A percentile compares a stretch with the other conserved stretches of the same genome.
phyloP scores from a whole-genome alignment of 108 stramenopile genomes.

The Skeletonema tropicum region DNA sequence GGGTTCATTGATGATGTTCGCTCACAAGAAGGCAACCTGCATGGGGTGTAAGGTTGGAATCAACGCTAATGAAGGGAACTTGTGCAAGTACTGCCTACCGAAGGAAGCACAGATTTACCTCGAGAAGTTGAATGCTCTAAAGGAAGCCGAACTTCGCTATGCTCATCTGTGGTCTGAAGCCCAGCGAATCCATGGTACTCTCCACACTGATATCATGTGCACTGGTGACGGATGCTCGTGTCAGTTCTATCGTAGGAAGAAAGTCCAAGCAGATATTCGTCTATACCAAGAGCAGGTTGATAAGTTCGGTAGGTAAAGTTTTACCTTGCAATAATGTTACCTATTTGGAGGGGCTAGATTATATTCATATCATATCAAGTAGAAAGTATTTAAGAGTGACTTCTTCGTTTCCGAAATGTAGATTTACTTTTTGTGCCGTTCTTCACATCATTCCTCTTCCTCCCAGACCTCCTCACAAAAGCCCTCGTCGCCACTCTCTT shows the following conservation, averaged over 20 bases:
- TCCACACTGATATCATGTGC: slow-evolving; percentile 98
- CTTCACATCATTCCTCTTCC: slow-evolving; percentile 12
- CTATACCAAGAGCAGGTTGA: slow-evolving; percentile 91
- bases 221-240: slow-evolving; percentile 97
- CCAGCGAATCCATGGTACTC: slow-evolving; percentile 97
- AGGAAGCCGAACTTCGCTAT: slow-evolving; percentile 87
- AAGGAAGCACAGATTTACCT: slow-evolving; percentile 93
- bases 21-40: slow-evolving; percentile 94
- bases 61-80: slow-evolving; percentile 77
- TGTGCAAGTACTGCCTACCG: slow-evolving; percentile 92
- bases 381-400: background rate
- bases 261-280: slow-evolving; percentile 95
- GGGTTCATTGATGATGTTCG: slow-evolving; percentile 98
- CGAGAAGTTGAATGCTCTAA: slow-evolving; percentile 82
- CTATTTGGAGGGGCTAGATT: background rate
- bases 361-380: background rate
- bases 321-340: background rate
- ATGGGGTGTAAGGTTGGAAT: slow-evolving; percentile 95
- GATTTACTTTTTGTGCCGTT: background rate
- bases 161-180: slow-evolving; percentile 92
- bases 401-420: background rate
- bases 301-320: slow-evolving; percentile 83
- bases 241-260: slow-evolving; percentile 98
- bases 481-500: slow-evolving; percentile 18
- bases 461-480: slow-evolving; percentile 13